Conservation (phyloP, 1,284 basidiomycete species). For the Agaricales sp. region DNA sequence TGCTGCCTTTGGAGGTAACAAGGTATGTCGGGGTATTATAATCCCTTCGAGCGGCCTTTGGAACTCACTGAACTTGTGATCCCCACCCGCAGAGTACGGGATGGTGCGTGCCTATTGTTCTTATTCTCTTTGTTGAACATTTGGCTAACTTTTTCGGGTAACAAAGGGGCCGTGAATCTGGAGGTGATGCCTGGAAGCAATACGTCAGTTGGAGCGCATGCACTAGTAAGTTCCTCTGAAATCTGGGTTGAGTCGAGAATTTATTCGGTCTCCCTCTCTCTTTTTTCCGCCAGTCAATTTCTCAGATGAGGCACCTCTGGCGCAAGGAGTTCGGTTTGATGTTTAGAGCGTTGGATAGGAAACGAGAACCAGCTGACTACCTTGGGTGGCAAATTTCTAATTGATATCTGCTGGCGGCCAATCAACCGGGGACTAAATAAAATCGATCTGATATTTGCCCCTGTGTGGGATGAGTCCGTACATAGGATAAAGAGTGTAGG, state of each 20-base stretch:
- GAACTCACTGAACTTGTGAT: conserved; percentile 2
- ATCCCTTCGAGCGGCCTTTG: conserved; percentile 12
- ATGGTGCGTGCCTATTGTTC: conserved; percentile 39
- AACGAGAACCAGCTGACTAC: background rate
- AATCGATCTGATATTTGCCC: too few species aligned
- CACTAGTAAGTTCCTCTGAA: conserved; percentile 39
- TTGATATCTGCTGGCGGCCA: too few species aligned
- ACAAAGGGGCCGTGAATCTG: conserved; percentile 88
- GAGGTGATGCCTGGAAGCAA: conserved; percentile 96
- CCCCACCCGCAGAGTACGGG: conserved; percentile 54
- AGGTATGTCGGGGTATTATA: conserved; percentile 35
- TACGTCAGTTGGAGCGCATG: conserved; percentile 84
- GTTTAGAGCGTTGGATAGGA: conserved; percentile 18
- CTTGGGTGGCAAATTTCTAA: too few species aligned
- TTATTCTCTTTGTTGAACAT: conserved; percentile 3
- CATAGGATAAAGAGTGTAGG: too few species aligned
- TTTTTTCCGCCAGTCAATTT: conserved; percentile 80
- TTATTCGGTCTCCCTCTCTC: conserved; percentile 4
- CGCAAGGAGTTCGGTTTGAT: conserved; percentile 84
- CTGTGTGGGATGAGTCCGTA: too few species aligned
- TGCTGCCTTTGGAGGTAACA: conserved; percentile 89
- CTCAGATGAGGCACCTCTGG: conserved; percentile 78
- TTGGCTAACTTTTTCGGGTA: conserved; percentile 9
- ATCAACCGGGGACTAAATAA: too few species aligned
- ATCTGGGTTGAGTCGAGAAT: conserved; percentile 8